These are phyloP conservation scores for Trametes pubescens DNA, from an alignment of 1,284 basidiomycete genomes.

Conservation along the genomic window DNA sequence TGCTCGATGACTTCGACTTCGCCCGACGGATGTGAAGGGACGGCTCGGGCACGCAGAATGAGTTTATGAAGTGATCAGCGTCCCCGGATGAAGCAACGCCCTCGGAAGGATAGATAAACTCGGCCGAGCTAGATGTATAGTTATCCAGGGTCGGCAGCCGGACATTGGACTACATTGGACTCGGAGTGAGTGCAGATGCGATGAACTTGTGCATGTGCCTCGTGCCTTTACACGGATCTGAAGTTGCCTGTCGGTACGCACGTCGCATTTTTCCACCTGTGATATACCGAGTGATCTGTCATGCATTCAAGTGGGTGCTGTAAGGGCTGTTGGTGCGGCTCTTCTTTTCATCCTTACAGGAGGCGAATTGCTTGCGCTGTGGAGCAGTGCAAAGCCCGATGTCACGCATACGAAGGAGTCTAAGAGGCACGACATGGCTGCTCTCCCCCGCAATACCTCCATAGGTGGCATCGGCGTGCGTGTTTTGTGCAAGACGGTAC, in stretches of 20 bases:
- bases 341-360: background rate
- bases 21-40: background rate
- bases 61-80: constrained; percentile 15
- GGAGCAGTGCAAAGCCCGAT: background rate
- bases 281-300: background rate
- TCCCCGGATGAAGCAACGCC: background rate
- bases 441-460: constrained; percentile 1
- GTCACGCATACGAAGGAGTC: background rate
- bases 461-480: background rate
- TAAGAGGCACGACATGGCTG: background rate
- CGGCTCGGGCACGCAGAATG: background rate
- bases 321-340: background rate
- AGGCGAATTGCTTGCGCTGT: background rate
- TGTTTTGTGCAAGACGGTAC: background rate
- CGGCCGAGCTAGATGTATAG: background rate
- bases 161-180: no score
- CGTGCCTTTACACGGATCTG: background rate
- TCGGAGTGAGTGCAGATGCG: background rate
- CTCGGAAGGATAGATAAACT: background rate
- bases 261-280: no score
- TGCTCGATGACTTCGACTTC: background rate
- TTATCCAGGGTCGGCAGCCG: background rate
- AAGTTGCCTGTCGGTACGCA: no score
- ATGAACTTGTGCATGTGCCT: background rate
- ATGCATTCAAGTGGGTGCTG: background rate